Conservation (phyloP, 768 basidiomycete genomes). For the Pleurotus giganteus region DNA sequence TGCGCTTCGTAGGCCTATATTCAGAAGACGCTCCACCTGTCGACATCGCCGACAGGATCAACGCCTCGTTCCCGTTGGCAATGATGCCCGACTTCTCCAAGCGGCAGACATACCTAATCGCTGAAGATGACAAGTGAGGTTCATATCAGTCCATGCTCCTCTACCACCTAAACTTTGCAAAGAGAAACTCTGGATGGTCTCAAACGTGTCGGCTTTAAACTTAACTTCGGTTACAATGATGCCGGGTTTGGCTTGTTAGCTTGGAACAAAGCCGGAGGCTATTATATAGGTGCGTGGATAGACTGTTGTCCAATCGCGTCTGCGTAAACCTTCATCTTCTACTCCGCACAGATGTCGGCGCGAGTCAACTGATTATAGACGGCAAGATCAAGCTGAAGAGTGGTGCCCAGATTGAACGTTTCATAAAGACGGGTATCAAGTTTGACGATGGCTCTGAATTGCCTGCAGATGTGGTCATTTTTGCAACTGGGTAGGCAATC, state of each 20-base stretch:
- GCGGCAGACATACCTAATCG: conserved; percentile 20
- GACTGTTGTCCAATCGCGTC: neutral
- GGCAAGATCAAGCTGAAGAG: conserved; percentile 73
- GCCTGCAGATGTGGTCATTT: conserved; percentile 53
- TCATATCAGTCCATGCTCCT: conserved; percentile 32
- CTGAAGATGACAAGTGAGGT: conserved; percentile 35
- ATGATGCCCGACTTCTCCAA: conserved; percentile 24
- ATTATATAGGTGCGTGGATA: conserved; percentile 54
- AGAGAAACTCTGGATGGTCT: conserved; percentile 57
- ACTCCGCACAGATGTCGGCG: conserved; percentile 46
- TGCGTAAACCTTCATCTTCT: neutral
- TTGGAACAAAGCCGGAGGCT: conserved; percentile 54
- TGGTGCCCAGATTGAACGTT: conserved; percentile 46
- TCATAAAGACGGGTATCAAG: conserved; percentile 39
- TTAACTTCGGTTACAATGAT: conserved; percentile 47
- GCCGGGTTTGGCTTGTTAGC: conserved; percentile 50
- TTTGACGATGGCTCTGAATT: conserved; percentile 49
- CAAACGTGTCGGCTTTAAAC: conserved; percentile 53
- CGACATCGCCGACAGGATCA: conserved; percentile 50
- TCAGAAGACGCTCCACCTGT: conserved; percentile 46
- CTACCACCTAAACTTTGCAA: conserved; percentile 39
- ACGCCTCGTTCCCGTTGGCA: conserved; percentile 43
- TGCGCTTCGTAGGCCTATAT: conserved; percentile 34
- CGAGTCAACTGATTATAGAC: conserved; percentile 59
- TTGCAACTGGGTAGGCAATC: conserved; percentile 50